A percentile compares a stretch with the other conserved stretches of the same genome.
phyloP scores from a whole-genome alignment of 306 rosid species.

The Acmispon strigosus region DNA sequence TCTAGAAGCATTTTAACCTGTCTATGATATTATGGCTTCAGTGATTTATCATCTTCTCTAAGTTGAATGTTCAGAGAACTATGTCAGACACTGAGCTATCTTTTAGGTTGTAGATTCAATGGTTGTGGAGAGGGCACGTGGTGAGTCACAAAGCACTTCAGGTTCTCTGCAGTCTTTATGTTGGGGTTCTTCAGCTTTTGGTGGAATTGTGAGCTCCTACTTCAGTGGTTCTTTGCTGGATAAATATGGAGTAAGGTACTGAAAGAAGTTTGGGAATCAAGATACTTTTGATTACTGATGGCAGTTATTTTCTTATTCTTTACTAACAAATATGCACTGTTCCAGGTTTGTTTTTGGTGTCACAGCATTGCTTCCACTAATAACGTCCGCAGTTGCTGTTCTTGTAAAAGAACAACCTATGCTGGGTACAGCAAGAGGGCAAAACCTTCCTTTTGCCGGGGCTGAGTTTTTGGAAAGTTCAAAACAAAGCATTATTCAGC shows the following conservation, averaged over 20 bases:
- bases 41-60: constrained; percentile 4
- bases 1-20: neutral
- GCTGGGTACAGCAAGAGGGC: constrained; percentile 36
- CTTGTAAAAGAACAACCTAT: constrained; percentile 80
- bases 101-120: constrained; percentile 98
- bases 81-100: constrained; percentile 32
- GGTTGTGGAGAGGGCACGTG: constrained; percentile 99
- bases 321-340: constrained; percentile 16
- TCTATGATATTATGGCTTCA: constrained; percentile 4
- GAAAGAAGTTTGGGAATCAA: constrained; percentile 3
- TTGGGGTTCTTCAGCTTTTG: constrained; percentile 98
- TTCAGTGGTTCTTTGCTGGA: constrained; percentile 89
- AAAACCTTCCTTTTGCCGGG: constrained; percentile 28
- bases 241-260: constrained; percentile 85
- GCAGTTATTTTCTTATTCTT: neutral
- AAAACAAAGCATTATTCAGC: constrained; percentile 54
- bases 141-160: constrained; percentile 95
- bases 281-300: constrained; percentile 19
- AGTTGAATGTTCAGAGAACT: constrained; percentile 19
- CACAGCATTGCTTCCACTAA: constrained; percentile 83
- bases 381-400: constrained; percentile 91
- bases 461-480: constrained; percentile 60
- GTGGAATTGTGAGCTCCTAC: constrained; percentile 95
- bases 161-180: constrained; percentile 98
- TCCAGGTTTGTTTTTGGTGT: constrained; percentile 95